Percentiles rank a stretch among this genome's conserved stretches.
phyloP scores from a whole-genome alignment of 371 early-diverging fungal species.

The Mortierella polycephala region DNA sequence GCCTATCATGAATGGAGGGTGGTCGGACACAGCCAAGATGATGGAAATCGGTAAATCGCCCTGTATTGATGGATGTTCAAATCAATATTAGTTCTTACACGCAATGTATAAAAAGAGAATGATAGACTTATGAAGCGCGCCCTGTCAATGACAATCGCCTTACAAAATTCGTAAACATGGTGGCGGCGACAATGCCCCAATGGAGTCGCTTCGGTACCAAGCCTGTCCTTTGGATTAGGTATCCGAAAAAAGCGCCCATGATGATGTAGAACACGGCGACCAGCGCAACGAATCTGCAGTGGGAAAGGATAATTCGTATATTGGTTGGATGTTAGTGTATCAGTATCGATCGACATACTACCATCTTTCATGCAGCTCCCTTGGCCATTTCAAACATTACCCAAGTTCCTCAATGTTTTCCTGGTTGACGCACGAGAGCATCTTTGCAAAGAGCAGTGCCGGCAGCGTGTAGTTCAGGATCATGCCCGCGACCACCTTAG shows the following conservation, averaged over 20 bases:
- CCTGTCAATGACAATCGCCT: neutral
- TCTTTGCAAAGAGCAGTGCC: slow-evolving; percentile 52
- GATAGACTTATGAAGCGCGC: neutral
- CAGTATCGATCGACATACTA: neutral
- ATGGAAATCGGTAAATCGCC: slow-evolving; percentile 58
- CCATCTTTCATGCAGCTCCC: neutral
- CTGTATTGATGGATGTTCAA: slow-evolving; percentile 4
- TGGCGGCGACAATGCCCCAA: slow-evolving; percentile 48
- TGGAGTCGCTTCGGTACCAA: slow-evolving; percentile 42
- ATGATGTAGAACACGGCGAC: slow-evolving; percentile 23
- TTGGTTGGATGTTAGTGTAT: too few relatives aligned
- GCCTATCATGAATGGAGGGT: slow-evolving; percentile 52
- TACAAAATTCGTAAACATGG: slow-evolving; percentile 55
- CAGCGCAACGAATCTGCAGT: slow-evolving; percentile 25
- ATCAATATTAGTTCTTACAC: neutral
- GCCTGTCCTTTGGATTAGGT: slow-evolving; percentile 36
- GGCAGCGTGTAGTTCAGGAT: slow-evolving; percentile 52
- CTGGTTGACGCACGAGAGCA: slow-evolving; percentile 36
- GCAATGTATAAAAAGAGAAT: neutral
- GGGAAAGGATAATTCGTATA: neutral
- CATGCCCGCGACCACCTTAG: slow-evolving; percentile 45
- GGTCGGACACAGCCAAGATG: slow-evolving; percentile 50
- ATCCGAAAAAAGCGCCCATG: slow-evolving; percentile 33
- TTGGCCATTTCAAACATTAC: slow-evolving; percentile 6
- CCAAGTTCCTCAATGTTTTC: slow-evolving; percentile 35